Percentiles rank a stretch among this genome's conserved stretches.
phyloP scores from a whole-genome alignment of 495 filamentous ascomycete species.

The Xylaria nigripes region DNA sequence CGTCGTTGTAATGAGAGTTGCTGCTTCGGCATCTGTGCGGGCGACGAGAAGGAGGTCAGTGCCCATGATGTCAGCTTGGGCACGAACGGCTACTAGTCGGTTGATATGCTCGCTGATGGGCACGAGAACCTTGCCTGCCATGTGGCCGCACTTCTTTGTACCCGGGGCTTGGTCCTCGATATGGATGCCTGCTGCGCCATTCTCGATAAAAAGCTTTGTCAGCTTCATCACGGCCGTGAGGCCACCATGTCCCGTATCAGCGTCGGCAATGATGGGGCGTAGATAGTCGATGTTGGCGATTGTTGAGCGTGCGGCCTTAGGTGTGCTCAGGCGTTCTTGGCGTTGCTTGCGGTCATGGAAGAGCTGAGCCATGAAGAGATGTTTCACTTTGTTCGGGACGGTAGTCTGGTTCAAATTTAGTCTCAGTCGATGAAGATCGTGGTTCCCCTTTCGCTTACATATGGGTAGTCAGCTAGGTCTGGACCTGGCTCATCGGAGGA shows the following conservation, averaged over 20 bases:
- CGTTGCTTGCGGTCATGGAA: slow-evolving; percentile 99
- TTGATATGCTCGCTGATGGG: slow-evolving; percentile 98
- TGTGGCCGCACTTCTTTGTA: slow-evolving; percentile 99
- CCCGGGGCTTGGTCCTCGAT: slow-evolving; percentile 98
- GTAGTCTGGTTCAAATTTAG: slow-evolving; percentile 58
- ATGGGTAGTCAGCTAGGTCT: slow-evolving; percentile 97
- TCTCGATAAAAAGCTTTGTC: slow-evolving; percentile 94
- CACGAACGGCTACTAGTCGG: slow-evolving; percentile 89
- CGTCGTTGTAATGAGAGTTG: slow-evolving; percentile 91
- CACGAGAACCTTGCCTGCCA: slow-evolving; percentile 97
- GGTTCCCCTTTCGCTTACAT: slow-evolving; percentile 47
- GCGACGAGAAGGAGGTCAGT: slow-evolving; percentile 82
- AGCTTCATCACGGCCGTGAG: slow-evolving; percentile 98
- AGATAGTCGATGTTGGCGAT: slow-evolving; percentile 87
- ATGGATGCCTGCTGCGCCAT: slow-evolving; percentile 94
- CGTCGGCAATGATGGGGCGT: slow-evolving; percentile 92
- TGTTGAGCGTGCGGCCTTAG: slow-evolving; percentile 61
- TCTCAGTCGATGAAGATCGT: neutral
- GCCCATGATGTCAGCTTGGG: slow-evolving; percentile 98
- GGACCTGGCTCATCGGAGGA: slow-evolving; percentile 91
- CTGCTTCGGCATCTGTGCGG: slow-evolving; percentile 93
- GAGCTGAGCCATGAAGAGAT: slow-evolving; percentile 94
- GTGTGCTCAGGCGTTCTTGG: slow-evolving; percentile 78
- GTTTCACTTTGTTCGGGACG: slow-evolving; percentile 94
- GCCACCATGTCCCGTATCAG: slow-evolving; percentile 94